These are phyloP conservation scores for Corylus avellana DNA, from an alignment of 306 rosid species.

Conservation along the genomic window DNA sequence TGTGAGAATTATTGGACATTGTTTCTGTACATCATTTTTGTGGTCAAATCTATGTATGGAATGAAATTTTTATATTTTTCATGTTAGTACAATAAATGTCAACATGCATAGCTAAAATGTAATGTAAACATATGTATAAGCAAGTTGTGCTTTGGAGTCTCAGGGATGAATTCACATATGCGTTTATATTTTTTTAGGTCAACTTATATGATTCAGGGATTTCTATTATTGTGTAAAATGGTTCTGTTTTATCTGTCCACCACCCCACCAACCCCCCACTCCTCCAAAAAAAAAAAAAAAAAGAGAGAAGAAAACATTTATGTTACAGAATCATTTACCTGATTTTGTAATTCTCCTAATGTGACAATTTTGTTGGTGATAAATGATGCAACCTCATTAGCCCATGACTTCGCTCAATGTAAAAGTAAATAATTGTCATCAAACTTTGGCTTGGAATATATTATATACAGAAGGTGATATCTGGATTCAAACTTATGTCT, in stretches of 20 bases:
- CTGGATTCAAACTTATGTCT: not conserved
- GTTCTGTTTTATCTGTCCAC: too few species aligned
- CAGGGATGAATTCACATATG: too few species aligned
- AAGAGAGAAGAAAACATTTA: not conserved
- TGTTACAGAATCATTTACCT: not conserved
- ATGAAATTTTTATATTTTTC: not conserved
- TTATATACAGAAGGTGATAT: too few species aligned
- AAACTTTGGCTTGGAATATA: slow-evolving; percentile 15
- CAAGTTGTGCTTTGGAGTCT: too few species aligned
- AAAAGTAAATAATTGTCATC: not conserved
- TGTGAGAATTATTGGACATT: not conserved
- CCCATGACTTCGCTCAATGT: not conserved
- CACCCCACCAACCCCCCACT: too few species aligned
- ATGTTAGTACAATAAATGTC: not conserved
- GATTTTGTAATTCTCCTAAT: not conserved
- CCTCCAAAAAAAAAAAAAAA: too few species aligned
- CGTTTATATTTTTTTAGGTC: too few species aligned
- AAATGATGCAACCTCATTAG: not conserved
- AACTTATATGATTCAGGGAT: too few species aligned
- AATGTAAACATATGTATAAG: not conserved
- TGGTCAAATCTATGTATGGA: not conserved
- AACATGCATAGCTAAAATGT: not conserved
- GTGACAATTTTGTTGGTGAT: not conserved
- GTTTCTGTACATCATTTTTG: not conserved
- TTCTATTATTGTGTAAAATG: too few species aligned